Evolutionary conservation across 1,139 yeast genomes (phyloP).

Genomic region (Kodamaea ohmeri): DNA sequence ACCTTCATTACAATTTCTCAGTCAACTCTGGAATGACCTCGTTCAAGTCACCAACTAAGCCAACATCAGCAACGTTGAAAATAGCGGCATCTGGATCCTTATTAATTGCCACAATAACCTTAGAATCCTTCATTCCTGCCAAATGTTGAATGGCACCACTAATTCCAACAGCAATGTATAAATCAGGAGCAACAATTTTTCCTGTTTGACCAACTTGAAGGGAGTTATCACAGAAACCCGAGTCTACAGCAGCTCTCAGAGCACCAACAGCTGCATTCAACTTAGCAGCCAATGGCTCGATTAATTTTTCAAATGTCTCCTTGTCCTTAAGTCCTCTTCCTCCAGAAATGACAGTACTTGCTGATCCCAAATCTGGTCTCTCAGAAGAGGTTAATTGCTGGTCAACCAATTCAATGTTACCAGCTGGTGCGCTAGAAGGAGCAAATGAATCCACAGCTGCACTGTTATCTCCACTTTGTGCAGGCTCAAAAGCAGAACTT

Average conservation of each 20-base stretch:
- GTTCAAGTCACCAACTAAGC: slow-evolving; percentile 85
- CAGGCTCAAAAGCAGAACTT: slow-evolving; percentile 78
- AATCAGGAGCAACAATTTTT: slow-evolving; percentile 94
- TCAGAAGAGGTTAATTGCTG: slow-evolving; percentile 75
- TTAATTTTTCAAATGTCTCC: slow-evolving; percentile 74
- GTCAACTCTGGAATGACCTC: slow-evolving; percentile 87
- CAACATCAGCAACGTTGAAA: slow-evolving; percentile 86
- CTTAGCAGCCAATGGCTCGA: slow-evolving; percentile 82
- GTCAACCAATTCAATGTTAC: slow-evolving; percentile 53
- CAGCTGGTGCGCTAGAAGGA: slow-evolving; percentile 29
- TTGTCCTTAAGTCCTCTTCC: slow-evolving; percentile 93
- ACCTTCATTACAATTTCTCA: slow-evolving; percentile 48
- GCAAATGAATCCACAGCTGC: slow-evolving; percentile 53
- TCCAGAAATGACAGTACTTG: slow-evolving; percentile 79
- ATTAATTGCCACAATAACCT: slow-evolving; percentile 89
- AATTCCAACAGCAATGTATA: slow-evolving; percentile 88
- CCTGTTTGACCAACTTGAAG: slow-evolving; percentile 98
- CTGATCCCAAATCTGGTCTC: slow-evolving; percentile 89
- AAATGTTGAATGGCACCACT: slow-evolving; percentile 98
- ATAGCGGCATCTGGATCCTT: slow-evolving; percentile 94
- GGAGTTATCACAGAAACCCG: slow-evolving; percentile 96
- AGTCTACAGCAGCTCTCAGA: slow-evolving; percentile 95
- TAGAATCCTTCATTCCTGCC: slow-evolving; percentile 98
- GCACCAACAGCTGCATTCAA: slow-evolving; percentile 96
- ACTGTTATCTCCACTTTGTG: slow-evolving; percentile 30